Conservation (phyloP, 2,329 filamentous ascomycete species). For the Orbilia oligospora region DNA sequence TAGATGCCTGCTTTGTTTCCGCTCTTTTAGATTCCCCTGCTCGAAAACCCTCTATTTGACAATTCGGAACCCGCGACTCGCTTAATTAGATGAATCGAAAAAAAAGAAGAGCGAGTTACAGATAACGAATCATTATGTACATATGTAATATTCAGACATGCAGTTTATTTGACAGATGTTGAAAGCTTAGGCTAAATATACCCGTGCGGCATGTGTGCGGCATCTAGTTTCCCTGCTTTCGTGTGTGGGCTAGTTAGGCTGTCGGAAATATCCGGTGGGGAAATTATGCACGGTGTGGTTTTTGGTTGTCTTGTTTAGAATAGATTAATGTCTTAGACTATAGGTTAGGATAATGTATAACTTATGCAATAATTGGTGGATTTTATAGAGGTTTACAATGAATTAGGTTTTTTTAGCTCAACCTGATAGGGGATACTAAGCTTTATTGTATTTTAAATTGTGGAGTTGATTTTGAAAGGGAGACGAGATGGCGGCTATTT, state of each 20-base stretch:
- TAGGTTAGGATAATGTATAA: slow-evolving; percentile 21
- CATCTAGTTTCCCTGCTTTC: background rate
- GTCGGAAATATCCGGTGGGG: slow-evolving; percentile 24
- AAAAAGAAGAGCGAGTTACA: background rate
- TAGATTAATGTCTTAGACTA: slow-evolving; percentile 29
- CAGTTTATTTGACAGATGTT: too few relatives aligned
- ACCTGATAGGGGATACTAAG: slow-evolving; percentile 2
- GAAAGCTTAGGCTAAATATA: slow-evolving; percentile 17
- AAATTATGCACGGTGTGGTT: slow-evolving; percentile 17
- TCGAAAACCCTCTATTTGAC: background rate
- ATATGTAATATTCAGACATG: too few relatives aligned
- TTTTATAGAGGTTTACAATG: background rate
- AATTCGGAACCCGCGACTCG: slow-evolving; percentile 58
- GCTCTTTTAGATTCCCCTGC: background rate
- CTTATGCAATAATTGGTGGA: slow-evolving; percentile 16
- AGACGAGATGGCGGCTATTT: slow-evolving; percentile 25
- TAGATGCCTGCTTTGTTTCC: slow-evolving; percentile 42
- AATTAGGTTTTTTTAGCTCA: background rate
- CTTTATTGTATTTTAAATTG: background rate
- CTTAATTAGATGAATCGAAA: slow-evolving; percentile 22
- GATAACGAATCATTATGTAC: slow-evolving; percentile 9
- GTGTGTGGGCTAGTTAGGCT: too few relatives aligned
- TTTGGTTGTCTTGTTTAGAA: slow-evolving; percentile 2
- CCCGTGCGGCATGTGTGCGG: slow-evolving; percentile 18
- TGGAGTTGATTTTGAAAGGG: slow-evolving; percentile 18